Evolutionary conservation across 2,329 filamentous ascomycete species (phyloP).

Genomic region (Immersiporthe knoxdaviesiana): DNA sequence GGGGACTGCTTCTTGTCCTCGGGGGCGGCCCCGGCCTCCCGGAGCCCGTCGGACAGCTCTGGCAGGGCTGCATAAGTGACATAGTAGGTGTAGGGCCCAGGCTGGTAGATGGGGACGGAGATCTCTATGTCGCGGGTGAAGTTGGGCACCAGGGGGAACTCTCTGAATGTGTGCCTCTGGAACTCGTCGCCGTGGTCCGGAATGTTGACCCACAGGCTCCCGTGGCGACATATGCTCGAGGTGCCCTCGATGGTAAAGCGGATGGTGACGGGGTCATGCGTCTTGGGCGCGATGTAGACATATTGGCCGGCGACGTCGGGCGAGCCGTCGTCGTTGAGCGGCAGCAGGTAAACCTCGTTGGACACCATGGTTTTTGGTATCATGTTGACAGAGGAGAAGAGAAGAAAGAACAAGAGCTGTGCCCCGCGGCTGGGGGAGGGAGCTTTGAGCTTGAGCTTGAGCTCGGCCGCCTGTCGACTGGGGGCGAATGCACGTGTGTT

Average conservation of each 20-base stretch:
- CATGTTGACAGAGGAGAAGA: conserved; percentile 47
- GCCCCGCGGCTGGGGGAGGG: conserved; percentile 21
- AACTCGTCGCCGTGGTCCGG: conserved; percentile 78
- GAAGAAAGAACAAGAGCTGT: conserved; percentile 12
- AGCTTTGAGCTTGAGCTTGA: not conserved
- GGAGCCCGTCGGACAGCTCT: conserved; percentile 64
- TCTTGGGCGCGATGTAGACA: conserved; percentile 81
- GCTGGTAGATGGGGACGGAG: conserved; percentile 78
- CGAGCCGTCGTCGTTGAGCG: conserved; percentile 89
- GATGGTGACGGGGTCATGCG: conserved; percentile 74
- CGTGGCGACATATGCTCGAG: conserved; percentile 92
- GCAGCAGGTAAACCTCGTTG: conserved; percentile 81
- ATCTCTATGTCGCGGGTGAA: conserved; percentile 93
- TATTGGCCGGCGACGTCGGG: conserved; percentile 88
- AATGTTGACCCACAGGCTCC: conserved; percentile 96
- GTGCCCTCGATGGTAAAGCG: conserved; percentile 93
- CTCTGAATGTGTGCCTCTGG: conserved; percentile 75
- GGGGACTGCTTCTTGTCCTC: conserved; percentile 68
- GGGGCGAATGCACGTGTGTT: conserved; percentile 26
- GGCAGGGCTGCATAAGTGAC: conserved; percentile 89
- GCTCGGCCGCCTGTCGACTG: conserved; percentile 2
- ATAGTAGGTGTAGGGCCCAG: conserved; percentile 93
- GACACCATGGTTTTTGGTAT: conserved; percentile 65
- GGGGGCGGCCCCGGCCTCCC: conserved; percentile 47
- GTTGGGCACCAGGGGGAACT: conserved; percentile 87